Base-by-base conservation (phyloP, 768 basidiomycete genomes). In the Xerocomellus amylosporus region DNA sequence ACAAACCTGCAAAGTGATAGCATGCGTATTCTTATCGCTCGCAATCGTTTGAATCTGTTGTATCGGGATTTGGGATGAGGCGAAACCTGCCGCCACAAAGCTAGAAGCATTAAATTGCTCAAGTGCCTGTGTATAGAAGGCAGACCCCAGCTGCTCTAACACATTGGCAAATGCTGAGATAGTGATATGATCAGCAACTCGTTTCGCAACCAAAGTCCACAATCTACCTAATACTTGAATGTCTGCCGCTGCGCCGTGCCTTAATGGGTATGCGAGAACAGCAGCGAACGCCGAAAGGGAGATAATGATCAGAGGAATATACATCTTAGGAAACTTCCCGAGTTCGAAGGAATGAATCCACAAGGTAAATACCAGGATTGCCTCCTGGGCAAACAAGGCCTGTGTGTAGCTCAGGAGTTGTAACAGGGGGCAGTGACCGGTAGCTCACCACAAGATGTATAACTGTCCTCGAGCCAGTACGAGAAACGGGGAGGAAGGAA, bases 91-190 rank as follows among this genome's bases (percentile, higher is more conserved):
- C 12, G 71, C 56, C 8, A 67, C 69, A 69, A 91, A 91, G 67
- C 87, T 86, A 4, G 77, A 65, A 31, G 75, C 72, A 59, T 81
- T 71, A 76, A 92, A 92, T 62, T 84, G 86, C 13, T 69, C 49
- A 22, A 90, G 73, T 15, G 82, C 88, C 63, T 88, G 79, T 2
- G 71, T 54, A 68, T 93, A 93, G 65, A 91, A 91, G 26, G 73
- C 61, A 13, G 77, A 78, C 69, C 91, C 90, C 15, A 91, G 74
- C 58, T 85, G 81, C 67, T 92, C 90, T 41, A 92, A 75, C 46
- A 88, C 83, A 66, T 84, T 75, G 42, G 88, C 87, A 59, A 91
- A 91, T 65, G 84, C 90, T 91, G 53, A 28, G 37, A 54, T 33
- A 17, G 45, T 38, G 19, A 10, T 46, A 34, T 6, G 20, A 41